phyloP scores from a whole-genome alignment of 2,329 filamentous ascomycete species.

The Sarocladium kiliense region DNA sequence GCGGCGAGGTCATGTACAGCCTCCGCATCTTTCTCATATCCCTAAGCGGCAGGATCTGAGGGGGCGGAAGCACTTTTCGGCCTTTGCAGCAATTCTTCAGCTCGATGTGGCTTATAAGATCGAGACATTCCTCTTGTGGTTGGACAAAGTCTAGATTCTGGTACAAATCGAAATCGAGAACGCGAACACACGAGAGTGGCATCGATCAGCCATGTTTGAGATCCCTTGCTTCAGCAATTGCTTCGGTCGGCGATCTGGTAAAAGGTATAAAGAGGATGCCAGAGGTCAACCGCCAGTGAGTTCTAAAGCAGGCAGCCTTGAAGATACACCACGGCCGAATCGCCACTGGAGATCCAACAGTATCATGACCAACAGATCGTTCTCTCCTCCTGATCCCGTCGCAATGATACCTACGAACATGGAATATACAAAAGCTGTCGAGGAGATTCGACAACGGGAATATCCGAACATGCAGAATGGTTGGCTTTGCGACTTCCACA shows the following conservation, averaged over 20 bases:
- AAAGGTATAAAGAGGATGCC: not conserved
- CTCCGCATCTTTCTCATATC: not conserved
- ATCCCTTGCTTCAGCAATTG: not conserved
- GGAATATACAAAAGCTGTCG: not conserved
- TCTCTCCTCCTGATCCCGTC: not conserved
- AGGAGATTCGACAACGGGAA: not conserved
- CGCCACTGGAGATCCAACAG: not conserved
- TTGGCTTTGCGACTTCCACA: not conserved
- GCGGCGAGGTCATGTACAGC: not conserved
- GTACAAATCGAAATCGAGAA: not conserved
- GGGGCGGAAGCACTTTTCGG: not conserved
- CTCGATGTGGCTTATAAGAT: constrained; percentile 1
- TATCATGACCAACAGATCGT: not conserved
- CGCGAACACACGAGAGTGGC: not conserved
- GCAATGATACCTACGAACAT: not conserved
- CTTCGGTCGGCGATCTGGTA: not conserved
- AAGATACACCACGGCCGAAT: not conserved
- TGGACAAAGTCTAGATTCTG: not conserved
- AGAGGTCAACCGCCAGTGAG: not conserved
- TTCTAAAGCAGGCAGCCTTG: not conserved
- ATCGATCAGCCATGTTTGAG: not conserved
- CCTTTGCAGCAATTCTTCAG: not conserved
- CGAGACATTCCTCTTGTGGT: not conserved
- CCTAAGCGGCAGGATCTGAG: not conserved
- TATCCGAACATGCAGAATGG: constrained; percentile 3